Evolutionary conservation across 176 grass and related monocot species (phyloP).

Genomic region (Triticum timopheevii): DNA sequence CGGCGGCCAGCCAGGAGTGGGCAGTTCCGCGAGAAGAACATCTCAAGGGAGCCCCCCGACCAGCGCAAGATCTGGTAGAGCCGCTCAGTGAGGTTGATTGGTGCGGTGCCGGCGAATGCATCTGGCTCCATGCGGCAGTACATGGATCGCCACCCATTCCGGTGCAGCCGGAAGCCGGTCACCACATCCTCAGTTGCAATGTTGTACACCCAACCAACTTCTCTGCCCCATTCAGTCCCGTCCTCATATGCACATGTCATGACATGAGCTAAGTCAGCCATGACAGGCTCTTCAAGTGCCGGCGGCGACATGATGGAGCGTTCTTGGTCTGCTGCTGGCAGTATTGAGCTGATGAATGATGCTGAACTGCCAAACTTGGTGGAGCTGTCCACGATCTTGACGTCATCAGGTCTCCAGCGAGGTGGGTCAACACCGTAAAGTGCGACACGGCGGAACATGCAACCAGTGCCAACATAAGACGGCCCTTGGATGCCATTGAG

Average conservation of each 20-base stretch:
- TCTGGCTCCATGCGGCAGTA: slow-evolving; percentile 55
- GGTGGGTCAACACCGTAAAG: slow-evolving; percentile 45
- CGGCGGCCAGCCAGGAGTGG: slow-evolving; percentile 40
- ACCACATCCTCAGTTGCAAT: slow-evolving; percentile 57
- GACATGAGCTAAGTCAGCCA: slow-evolving; percentile 29
- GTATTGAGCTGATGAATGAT: slow-evolving; percentile 39
- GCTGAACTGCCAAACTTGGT: slow-evolving; percentile 34
- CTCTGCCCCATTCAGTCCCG: slow-evolving; percentile 36
- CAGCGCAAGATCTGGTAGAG: slow-evolving; percentile 54
- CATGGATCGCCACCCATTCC: slow-evolving; percentile 49
- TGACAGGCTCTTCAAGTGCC: slow-evolving; percentile 31
- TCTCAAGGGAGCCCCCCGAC: slow-evolving; percentile 53
- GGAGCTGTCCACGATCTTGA: slow-evolving; percentile 27
- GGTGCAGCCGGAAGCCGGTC: slow-evolving; percentile 46
- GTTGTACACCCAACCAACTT: slow-evolving; percentile 53
- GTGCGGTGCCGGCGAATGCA: slow-evolving; percentile 48
- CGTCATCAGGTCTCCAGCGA: slow-evolving; percentile 32
- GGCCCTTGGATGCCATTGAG: slow-evolving; percentile 83
- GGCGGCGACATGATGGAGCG: slow-evolving; percentile 31
- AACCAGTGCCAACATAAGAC: slow-evolving; percentile 50
- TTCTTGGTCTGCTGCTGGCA: slow-evolving; percentile 34
- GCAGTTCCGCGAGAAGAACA: slow-evolving; percentile 48
- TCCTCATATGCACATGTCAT: slow-evolving; percentile 44
- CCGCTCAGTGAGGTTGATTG: slow-evolving; percentile 55
- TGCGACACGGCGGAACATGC: slow-evolving; percentile 51